phyloP scores from a whole-genome alignment of 192 early-diverging fungal genomes.

The Rhizoclosmatium globosum region DNA sequence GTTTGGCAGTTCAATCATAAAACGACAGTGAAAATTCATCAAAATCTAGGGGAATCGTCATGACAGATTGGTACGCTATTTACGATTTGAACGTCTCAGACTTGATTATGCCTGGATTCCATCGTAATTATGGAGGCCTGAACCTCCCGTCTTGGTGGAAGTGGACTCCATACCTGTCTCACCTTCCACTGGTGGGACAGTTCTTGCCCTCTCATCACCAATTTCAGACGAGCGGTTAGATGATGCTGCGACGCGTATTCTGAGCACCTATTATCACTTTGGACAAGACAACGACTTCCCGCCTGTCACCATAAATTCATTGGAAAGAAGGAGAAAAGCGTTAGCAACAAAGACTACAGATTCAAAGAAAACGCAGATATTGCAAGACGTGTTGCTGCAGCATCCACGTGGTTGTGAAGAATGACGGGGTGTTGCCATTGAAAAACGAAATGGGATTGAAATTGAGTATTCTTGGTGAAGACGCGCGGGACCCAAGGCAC shows the following conservation, averaged over 20 bases:
- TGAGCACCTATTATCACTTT: conserved; percentile 51
- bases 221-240: conserved; percentile 48
- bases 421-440: conserved; percentile 49
- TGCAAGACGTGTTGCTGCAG: conserved; percentile 48
- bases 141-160: conserved; percentile 5
- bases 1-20: background rate
- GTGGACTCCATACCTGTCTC: background rate
- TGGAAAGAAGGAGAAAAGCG: background rate
- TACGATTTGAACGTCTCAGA: conserved; percentile 49
- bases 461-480: conserved; percentile 53
- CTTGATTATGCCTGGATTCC: conserved; percentile 68
- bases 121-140: background rate
- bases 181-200: background rate
- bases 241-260: conserved; percentile 61
- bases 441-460: background rate
- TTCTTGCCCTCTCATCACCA: background rate
- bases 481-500: conserved; percentile 46
- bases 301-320: conserved; percentile 1
- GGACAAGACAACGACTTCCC: conserved; percentile 43
- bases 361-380: conserved; percentile 42
- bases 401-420: conserved; percentile 53
- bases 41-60: conserved; percentile 69
- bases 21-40: conserved; percentile 65
- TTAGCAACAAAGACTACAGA: conserved; percentile 7
- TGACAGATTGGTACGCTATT: conserved; percentile 63